Evolutionary conservation across 352 stramenopile species (phyloP).

Genomic region (Pythium brachiatum): DNA sequence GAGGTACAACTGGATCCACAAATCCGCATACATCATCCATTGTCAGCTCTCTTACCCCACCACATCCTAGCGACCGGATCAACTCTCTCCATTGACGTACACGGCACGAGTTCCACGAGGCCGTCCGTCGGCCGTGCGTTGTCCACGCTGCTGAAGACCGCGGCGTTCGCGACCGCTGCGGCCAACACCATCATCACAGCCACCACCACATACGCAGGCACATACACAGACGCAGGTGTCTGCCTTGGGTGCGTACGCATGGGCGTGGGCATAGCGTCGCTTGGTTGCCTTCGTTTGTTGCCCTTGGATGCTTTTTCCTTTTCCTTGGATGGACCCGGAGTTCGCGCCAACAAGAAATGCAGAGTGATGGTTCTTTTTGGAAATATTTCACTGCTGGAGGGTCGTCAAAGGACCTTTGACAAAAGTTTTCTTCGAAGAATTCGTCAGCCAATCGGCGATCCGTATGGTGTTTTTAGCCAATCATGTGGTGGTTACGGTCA

Average conservation of each 20-base stretch:
- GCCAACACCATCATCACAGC: not conserved
- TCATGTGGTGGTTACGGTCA: not conserved
- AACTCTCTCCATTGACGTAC: constrained; percentile 14
- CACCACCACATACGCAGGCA: not conserved
- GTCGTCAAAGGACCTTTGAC: constrained; percentile 1
- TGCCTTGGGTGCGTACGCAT: not conserved
- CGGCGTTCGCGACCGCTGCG: constrained; percentile 2
- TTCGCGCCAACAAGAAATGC: not conserved
- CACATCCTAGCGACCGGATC: not conserved
- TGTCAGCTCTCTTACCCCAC: not conserved
- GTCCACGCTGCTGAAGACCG: constrained; percentile 17
- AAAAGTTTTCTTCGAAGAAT: constrained; percentile 3
- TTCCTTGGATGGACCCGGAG: not conserved
- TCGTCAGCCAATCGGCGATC: not conserved
- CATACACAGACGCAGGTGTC: not conserved
- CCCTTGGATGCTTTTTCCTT: not conserved
- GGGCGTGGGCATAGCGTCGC: not conserved
- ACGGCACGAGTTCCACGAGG: constrained; percentile 26
- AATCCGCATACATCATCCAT: not conserved
- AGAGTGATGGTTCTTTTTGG: not conserved
- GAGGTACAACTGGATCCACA: constrained; percentile 37
- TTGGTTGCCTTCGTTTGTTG: not conserved
- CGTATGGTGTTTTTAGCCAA: not conserved
- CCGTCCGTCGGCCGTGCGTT: constrained; percentile 18
- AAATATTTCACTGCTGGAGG: constrained; percentile 4